Conservation (phyloP, 2,329 filamentous ascomycete species). For the Cordyceps cicadae region DNA sequence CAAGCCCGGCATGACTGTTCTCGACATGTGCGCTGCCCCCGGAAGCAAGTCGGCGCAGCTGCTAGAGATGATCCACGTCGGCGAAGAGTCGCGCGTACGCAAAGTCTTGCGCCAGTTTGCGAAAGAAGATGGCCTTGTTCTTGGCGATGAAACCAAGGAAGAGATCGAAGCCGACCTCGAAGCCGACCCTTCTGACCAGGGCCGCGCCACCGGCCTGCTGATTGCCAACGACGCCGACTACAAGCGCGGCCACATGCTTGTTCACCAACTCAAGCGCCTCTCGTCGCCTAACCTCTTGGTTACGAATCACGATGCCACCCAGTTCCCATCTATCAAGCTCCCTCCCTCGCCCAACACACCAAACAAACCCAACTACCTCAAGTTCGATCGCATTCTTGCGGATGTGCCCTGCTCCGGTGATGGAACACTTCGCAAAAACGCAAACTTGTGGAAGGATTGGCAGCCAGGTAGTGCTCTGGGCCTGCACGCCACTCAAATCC, state of each 20-base stretch:
- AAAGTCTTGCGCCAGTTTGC: conserved; percentile 59
- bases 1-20: conserved; percentile 79
- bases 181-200: conserved; percentile 61
- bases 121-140: conserved; percentile 49
- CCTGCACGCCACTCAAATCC: conserved; percentile 75
- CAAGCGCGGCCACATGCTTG: conserved; percentile 92
- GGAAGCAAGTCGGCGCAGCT: conserved; percentile 96
- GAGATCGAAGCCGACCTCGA: conserved; percentile 45
- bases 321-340: conserved; percentile 90
- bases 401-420: conserved; percentile 97
- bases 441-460: conserved; percentile 93
- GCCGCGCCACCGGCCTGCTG: conserved; percentile 80
- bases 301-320: conserved; percentile 93
- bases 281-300: conserved; percentile 95
- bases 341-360: conserved; percentile 49
- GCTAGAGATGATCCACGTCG: conserved; percentile 85
- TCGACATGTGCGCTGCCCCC: conserved; percentile 94
- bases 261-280: conserved; percentile 94
- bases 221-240: conserved; percentile 97
- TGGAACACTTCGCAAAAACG: conserved; percentile 87
- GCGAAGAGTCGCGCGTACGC: conserved; percentile 79
- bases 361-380: conserved; percentile 64
- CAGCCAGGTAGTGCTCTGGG: conserved; percentile 78
- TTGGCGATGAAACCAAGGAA: conserved; percentile 39
- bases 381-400: conserved; percentile 92